phyloP scores from a whole-genome alignment of 108 stramenopile species.

The Cylindrotheca fusiformis region DNA sequence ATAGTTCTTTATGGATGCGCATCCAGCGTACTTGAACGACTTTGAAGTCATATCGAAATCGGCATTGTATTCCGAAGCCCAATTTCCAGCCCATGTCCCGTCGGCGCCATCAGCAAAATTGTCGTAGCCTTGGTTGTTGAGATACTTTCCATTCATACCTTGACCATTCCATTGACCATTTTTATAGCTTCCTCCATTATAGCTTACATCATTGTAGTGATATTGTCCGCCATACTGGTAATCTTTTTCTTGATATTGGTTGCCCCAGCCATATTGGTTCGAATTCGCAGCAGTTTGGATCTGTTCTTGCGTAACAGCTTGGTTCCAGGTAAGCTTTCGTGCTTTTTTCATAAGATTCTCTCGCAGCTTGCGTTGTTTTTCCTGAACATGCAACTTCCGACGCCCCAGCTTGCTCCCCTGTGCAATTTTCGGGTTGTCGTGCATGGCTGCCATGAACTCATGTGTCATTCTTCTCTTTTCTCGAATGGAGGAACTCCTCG shows the following conservation, averaged over 20 bases:
- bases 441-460: constrained; percentile 31
- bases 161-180: constrained; percentile 10
- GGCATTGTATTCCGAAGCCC: constrained; percentile 3
- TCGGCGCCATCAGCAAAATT: background rate
- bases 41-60: constrained; percentile 64
- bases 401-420: constrained; percentile 25
- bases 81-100: constrained; percentile 12
- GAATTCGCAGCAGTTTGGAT: no score
- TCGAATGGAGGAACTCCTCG: background rate
- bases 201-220: constrained; percentile 7
- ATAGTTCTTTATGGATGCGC: constrained; percentile 71
- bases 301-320: background rate
- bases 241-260: background rate
- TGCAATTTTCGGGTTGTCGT: constrained; percentile 15
- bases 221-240: constrained; percentile 8
- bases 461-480: constrained; percentile 8
- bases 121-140: constrained; percentile 1
- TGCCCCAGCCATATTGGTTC: background rate
- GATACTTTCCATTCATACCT: background rate
- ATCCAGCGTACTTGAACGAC: constrained; percentile 83
- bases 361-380: constrained; percentile 20
- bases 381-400: background rate
- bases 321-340: constrained; percentile 12
- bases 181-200: constrained; percentile 10
- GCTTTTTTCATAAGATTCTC: constrained; percentile 14